These are phyloP conservation scores for Glycine soja DNA, from an alignment of 306 rosid species.

Conservation along the genomic window DNA sequence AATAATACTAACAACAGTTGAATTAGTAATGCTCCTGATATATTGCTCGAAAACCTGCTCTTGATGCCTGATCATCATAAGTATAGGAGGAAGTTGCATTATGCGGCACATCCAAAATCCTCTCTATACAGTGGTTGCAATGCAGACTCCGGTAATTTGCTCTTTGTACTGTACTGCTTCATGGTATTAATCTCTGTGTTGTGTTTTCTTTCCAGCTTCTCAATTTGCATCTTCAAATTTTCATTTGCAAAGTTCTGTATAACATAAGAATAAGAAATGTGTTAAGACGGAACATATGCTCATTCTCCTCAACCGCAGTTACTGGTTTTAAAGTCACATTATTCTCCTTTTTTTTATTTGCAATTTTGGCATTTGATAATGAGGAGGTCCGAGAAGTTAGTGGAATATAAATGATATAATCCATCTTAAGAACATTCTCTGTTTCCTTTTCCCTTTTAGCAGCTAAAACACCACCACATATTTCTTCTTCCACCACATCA, in stretches of 20 bases:
- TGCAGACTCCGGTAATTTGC: slow-evolving; percentile 90
- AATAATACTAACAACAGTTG: background rate
- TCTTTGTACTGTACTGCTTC: slow-evolving; percentile 53
- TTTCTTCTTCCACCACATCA: too few species aligned
- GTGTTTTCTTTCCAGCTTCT: too few species aligned
- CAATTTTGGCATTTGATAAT: too few species aligned
- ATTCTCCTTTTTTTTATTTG: too few species aligned
- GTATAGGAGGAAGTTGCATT: slow-evolving; percentile 50
- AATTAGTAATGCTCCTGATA: slow-evolving; percentile 78
- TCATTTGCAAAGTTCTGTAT: slow-evolving; percentile 67
- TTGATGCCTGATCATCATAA: slow-evolving; percentile 94
- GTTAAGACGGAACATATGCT: background rate
- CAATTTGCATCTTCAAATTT: slow-evolving; percentile 50
- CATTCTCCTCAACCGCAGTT: background rate
- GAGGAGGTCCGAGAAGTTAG: too few species aligned
- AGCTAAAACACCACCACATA: too few species aligned
- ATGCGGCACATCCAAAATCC: slow-evolving; percentile 57
- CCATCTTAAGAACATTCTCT: too few species aligned
- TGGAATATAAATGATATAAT: too few species aligned
- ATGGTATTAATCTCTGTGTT: too few species aligned
- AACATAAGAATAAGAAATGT: slow-evolving; percentile 13
- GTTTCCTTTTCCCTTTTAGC: too few species aligned
- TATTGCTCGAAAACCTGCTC: slow-evolving; percentile 89
- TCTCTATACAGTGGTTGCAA: slow-evolving; percentile 63
- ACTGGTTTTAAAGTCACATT: too few species aligned